Conservation (phyloP, 1,284 basidiomycete species). For the Fomes fomentarius region DNA sequence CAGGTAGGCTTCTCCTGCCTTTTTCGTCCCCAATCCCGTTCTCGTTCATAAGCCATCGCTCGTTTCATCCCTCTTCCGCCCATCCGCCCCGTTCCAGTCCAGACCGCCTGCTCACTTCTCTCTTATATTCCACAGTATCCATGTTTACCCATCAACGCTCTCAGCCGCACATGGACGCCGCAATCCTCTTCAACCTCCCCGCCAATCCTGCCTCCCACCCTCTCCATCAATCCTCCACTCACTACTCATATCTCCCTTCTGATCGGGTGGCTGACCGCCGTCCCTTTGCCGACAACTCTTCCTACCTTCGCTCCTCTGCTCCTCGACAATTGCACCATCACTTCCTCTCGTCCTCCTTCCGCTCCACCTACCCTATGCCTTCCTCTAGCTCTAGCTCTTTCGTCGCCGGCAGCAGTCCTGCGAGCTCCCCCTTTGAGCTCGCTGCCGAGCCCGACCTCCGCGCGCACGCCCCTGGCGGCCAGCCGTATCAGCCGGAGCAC, state of each 20-base stretch:
- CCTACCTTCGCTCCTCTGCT: conserved; percentile 30
- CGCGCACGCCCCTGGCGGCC: conserved; percentile 4
- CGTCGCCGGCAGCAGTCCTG: conserved; percentile 16
- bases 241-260: conserved; percentile 16
- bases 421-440: conserved; percentile 22
- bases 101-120: conserved; percentile 16
- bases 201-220: conserved; percentile 16
- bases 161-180: conserved; percentile 25
- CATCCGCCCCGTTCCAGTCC: conserved; percentile 19
- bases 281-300: conserved; percentile 25
- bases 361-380: conserved; percentile 18
- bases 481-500: conserved; percentile 20
- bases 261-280: conserved; percentile 23
- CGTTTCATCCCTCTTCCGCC: conserved; percentile 19
- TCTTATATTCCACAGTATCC: conserved; percentile 18
- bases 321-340: conserved; percentile 24
- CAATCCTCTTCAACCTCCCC: conserved; percentile 24
- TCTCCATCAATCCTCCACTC: conserved; percentile 15
- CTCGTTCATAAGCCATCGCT: conserved; percentile 19
- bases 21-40: conserved; percentile 19
- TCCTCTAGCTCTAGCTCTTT: conserved; percentile 21
- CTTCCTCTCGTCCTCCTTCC: conserved; percentile 17
- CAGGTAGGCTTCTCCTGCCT: conserved; percentile 16
- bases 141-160: conserved; percentile 14
- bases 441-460: conserved; percentile 17